phyloP scores from a whole-genome alignment of 345 rosid genomes.

The Rhizophora apiculata region DNA sequence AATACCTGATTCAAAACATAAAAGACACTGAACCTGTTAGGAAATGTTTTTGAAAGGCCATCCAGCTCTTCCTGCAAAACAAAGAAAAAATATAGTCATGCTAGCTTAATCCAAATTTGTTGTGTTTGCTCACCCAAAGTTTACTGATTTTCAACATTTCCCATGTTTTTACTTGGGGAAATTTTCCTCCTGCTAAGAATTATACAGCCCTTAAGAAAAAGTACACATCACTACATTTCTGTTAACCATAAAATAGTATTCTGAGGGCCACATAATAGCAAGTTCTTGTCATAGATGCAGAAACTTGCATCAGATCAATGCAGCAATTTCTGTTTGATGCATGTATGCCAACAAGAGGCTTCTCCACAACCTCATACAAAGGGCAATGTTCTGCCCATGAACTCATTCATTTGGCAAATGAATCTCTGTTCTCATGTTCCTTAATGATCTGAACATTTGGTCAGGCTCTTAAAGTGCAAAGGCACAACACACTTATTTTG shows the following conservation, averaged over 20 bases:
- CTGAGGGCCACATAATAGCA: too few relatives aligned
- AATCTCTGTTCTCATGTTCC: too few relatives aligned
- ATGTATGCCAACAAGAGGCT: background rate
- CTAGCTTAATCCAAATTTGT: background rate
- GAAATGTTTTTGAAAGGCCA: slow-evolving; percentile 14
- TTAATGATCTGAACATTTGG: too few relatives aligned
- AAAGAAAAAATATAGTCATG: background rate
- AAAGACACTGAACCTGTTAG: slow-evolving; percentile 20
- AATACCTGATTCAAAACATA: slow-evolving; percentile 34
- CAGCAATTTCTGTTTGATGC: background rate
- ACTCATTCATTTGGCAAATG: background rate
- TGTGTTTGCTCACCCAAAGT: background rate
- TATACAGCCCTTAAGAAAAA: too few relatives aligned
- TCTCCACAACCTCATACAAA: background rate
- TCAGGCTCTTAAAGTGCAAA: background rate
- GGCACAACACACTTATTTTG: background rate
- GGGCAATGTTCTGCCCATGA: background rate
- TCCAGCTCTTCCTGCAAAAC: slow-evolving; percentile 30
- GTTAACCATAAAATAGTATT: too few relatives aligned
- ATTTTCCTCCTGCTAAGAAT: too few relatives aligned
- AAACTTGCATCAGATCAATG: background rate
- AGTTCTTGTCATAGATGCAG: too few relatives aligned
- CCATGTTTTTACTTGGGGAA: background rate
- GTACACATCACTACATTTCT: too few relatives aligned
- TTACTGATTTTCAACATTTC: background rate